Conservation (phyloP, 768 basidiomycete species). For the Neoboletus brunneissimus region DNA sequence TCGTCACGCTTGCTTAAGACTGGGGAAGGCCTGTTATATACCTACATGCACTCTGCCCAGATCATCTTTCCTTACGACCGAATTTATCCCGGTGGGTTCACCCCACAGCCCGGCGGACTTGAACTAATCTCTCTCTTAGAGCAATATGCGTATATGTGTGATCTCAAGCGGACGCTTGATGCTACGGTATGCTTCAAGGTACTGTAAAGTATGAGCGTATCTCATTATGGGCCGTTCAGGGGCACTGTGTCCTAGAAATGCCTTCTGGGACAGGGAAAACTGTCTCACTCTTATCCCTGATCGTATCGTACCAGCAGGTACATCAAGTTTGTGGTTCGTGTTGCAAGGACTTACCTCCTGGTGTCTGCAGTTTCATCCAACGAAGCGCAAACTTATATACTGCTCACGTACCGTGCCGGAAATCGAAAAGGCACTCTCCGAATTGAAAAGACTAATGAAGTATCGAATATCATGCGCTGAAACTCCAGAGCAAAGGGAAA, state of each 20-base stretch:
- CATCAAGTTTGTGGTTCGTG: slow-evolving; percentile 23
- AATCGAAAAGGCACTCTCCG: slow-evolving; percentile 96
- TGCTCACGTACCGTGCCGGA: slow-evolving; percentile 99
- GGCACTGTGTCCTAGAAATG: slow-evolving; percentile 99
- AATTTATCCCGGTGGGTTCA: slow-evolving; percentile 82
- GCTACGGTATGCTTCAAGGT: slow-evolving; percentile 60
- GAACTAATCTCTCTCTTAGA: slow-evolving; percentile 46
- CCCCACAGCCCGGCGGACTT: not conserved
- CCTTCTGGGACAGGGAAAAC: slow-evolving; percentile 99
- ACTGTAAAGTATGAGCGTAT: not conserved
- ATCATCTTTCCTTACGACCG: slow-evolving; percentile 92
- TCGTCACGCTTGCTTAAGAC: not conserved
- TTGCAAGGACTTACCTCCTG: not conserved
- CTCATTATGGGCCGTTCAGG: slow-evolving; percentile 46
- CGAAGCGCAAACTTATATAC: slow-evolving; percentile 92
- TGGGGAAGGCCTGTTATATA: not conserved
- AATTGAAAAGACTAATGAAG: slow-evolving; percentile 89
- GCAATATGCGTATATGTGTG: slow-evolving; percentile 99
- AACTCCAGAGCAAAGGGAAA: slow-evolving; percentile 67
- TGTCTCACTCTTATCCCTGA: slow-evolving; percentile 89
- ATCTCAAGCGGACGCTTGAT: slow-evolving; percentile 94
- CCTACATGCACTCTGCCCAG: slow-evolving; percentile 35
- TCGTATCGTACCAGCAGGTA: slow-evolving; percentile 96
- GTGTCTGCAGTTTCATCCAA: slow-evolving; percentile 75
- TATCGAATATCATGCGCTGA: slow-evolving; percentile 77